Evolutionary conservation across 2,329 filamentous ascomycete species (phyloP).

Genomic region (Dactylellina leptospora): DNA sequence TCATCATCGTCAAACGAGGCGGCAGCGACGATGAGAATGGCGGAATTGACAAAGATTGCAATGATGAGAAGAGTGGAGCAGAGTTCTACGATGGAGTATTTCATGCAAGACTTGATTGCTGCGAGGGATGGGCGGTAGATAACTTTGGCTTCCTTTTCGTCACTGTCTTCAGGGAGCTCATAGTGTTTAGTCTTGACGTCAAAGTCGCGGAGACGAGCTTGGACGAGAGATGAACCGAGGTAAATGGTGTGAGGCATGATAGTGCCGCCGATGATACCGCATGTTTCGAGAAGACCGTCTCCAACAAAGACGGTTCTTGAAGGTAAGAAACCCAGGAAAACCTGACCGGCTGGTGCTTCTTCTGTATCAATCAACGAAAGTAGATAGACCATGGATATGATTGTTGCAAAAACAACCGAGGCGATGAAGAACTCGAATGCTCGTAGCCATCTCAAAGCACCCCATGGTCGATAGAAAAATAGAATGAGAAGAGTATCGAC

Average conservation of each 20-base stretch:
- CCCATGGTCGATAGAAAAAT: constrained; percentile 66
- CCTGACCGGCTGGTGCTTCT: constrained; percentile 61
- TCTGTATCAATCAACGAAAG: constrained; percentile 64
- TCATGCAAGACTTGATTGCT: constrained; percentile 61
- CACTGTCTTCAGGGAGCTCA: constrained; percentile 44
- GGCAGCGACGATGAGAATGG: constrained; percentile 60
- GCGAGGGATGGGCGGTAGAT: constrained; percentile 61
- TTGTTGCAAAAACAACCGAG: constrained; percentile 66
- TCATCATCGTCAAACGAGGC: constrained; percentile 55
- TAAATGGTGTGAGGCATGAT: constrained; percentile 71
- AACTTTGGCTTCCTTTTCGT: constrained; percentile 44
- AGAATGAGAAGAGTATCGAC: constrained; percentile 68
- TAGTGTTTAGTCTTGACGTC: constrained; percentile 59
- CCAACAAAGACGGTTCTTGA: constrained; percentile 65
- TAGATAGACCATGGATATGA: constrained; percentile 68
- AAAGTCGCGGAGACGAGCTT: constrained; percentile 65
- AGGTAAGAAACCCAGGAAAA: constrained; percentile 67
- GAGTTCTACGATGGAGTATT: constrained; percentile 61
- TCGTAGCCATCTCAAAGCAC: constrained; percentile 65
- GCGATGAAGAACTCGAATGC: constrained; percentile 68
- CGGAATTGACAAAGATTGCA: constrained; percentile 62
- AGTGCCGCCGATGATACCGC: constrained; percentile 66
- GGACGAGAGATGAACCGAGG: constrained; percentile 67
- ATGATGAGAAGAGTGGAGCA: constrained; percentile 61
- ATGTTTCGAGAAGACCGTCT: constrained; percentile 67